These are phyloP conservation scores for Nicotiana obtusifolia DNA, from an alignment of 257 asterid species.

Conservation along the genomic window DNA sequence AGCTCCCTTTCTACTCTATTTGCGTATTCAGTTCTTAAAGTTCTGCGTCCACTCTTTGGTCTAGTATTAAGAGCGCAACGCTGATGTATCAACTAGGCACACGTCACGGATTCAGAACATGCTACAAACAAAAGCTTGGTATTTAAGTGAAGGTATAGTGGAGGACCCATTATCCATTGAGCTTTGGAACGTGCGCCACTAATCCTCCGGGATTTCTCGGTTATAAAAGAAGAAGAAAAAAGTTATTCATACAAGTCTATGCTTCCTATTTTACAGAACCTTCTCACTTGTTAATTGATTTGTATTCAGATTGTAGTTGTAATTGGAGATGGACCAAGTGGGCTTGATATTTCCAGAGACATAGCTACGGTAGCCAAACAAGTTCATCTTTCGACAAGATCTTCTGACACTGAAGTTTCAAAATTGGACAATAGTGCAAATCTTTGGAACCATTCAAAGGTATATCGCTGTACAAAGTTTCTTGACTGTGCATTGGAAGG, in stretches of 20 bases:
- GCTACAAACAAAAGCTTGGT: no score
- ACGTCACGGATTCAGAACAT: no score
- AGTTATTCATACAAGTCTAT: not conserved
- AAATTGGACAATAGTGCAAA: constrained; percentile 23
- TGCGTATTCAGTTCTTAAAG: not conserved
- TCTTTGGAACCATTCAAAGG: constrained; percentile 24
- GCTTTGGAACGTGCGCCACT: no score
- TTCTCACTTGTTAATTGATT: not conserved
- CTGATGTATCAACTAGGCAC: no score
- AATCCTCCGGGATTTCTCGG: no score
- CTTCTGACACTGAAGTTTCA: constrained; percentile 16
- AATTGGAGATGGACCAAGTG: constrained; percentile 60
- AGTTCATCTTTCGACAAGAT: constrained; percentile 56
- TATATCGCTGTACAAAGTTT: not conserved
- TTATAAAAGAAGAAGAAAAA: no score
- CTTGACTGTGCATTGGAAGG: not conserved
- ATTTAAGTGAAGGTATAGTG: no score
- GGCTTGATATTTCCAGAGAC: constrained; percentile 43
- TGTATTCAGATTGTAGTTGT: constrained; percentile 50
- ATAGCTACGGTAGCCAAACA: constrained; percentile 44
- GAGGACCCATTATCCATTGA: no score
- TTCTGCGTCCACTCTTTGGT: no score
- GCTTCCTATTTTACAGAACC: not conserved
- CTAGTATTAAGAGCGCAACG: no score
- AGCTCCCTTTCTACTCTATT: not conserved